Conservation (phyloP, 1,284 basidiomycete species). For the Cryptococcus jaspeensis region DNA sequence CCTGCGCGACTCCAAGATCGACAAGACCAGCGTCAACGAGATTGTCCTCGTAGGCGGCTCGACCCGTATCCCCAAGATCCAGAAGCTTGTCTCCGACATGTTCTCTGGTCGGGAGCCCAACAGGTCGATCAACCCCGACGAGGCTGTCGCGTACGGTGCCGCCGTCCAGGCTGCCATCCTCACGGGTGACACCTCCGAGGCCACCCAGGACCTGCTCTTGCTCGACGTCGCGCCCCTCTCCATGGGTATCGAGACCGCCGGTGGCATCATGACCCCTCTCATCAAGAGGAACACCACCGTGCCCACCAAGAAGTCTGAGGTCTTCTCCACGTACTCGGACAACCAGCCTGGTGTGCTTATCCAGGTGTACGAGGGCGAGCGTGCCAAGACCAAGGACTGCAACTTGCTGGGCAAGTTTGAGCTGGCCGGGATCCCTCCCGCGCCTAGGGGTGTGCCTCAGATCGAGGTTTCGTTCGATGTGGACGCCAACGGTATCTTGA, state of each 20-base stretch:
- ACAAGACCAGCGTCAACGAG: conserved; percentile 94
- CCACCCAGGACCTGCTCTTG: conserved; percentile 90
- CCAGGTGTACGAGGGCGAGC: conserved; percentile 98
- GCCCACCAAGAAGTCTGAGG: conserved; percentile 93
- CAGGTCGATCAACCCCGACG: conserved; percentile 98
- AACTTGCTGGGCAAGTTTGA: conserved; percentile 96
- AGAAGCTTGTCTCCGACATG: conserved; percentile 97
- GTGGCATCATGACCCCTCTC: conserved; percentile 94
- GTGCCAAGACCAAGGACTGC: conserved; percentile 95
- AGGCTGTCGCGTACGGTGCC: conserved; percentile 99
- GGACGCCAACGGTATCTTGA: conserved; percentile 96
- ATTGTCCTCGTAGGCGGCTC: conserved; percentile 98
- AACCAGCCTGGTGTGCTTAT: conserved; percentile 98
- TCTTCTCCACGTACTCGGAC: conserved; percentile 97
- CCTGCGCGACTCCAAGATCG: conserved; percentile 93
- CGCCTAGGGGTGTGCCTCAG: conserved; percentile 94
- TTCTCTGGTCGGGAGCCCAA: conserved; percentile 97
- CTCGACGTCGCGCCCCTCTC: conserved; percentile 95
- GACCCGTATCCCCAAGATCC: conserved; percentile 96
- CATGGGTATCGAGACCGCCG: conserved; percentile 97
- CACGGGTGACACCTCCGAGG: conserved; percentile 91
- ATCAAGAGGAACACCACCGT: conserved; percentile 97
- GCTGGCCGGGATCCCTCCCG: conserved; percentile 92
- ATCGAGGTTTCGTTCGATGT: conserved; percentile 96
- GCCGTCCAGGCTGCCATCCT: conserved; percentile 99